phyloP scores from a whole-genome alignment of 1,284 basidiomycete genomes.

The Volvariella volvacea region DNA sequence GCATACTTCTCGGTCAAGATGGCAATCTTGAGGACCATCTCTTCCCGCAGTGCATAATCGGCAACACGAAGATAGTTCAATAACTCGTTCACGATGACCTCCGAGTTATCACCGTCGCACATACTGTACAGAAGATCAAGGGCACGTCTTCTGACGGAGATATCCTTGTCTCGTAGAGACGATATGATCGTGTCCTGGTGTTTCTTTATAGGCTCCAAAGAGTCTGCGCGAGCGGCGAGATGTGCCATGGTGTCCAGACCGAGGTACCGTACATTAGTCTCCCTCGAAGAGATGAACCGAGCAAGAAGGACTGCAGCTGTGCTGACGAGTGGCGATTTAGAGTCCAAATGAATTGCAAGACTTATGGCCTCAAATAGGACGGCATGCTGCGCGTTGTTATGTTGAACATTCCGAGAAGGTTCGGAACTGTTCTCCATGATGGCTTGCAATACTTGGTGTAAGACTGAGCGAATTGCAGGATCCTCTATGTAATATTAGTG shows the following conservation, averaged over 20 bases:
- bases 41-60: slow-evolving; percentile 93
- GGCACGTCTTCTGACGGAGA: slow-evolving; percentile 90
- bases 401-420: slow-evolving; percentile 91
- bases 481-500: slow-evolving; percentile 54
- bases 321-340: slow-evolving; percentile 83
- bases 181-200: slow-evolving; percentile 96
- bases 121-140: slow-evolving; percentile 97
- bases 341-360: slow-evolving; percentile 94
- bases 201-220: slow-evolving; percentile 87
- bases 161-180: slow-evolving; percentile 94
- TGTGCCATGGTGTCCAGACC: slow-evolving; percentile 98
- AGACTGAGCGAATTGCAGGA: slow-evolving; percentile 65
- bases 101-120: slow-evolving; percentile 96
- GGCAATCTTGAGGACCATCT: slow-evolving; percentile 98
- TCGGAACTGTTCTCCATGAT: slow-evolving; percentile 93
- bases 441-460: slow-evolving; percentile 84
- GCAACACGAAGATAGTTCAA: slow-evolving; percentile 90
- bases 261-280: slow-evolving; percentile 98
- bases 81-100: slow-evolving; percentile 91
- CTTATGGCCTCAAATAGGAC: slow-evolving; percentile 98
- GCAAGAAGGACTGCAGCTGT: slow-evolving; percentile 92
- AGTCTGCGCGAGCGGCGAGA: slow-evolving; percentile 88
- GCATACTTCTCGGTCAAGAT: slow-evolving; percentile 98
- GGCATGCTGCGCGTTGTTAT: slow-evolving; percentile 97
- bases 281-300: slow-evolving; percentile 93